Base-by-base conservation (phyloP, 345 rosid genomes). In the Durio zibethinus region DNA sequence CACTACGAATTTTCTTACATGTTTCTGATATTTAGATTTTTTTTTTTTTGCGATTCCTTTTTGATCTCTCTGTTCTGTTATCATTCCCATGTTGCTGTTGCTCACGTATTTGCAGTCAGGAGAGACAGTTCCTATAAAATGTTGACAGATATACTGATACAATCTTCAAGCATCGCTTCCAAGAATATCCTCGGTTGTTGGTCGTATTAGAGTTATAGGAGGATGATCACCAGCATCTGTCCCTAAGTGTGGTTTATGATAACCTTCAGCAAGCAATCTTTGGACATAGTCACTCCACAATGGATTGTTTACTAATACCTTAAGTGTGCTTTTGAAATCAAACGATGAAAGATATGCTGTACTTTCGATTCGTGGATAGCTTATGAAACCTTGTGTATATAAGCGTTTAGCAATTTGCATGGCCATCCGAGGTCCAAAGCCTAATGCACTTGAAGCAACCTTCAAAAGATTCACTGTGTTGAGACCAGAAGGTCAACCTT, bases 171-270 rank as follows among this genome's bases (percentile, higher is more conserved):
- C 90, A 90, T 95, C 99, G 21, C 86, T 86, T 50, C 90, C 97
- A 11, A 95, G 83, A 83, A 80, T 76, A 82, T 81, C 88, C 88
- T 93, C 98, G 45, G 88, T 87, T 59, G 96, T 96, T 74, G 89
- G 81, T 76, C 80, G 87, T 88, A 95, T 89, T 23, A 97, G 97
- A 63, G 99, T 95, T 72, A 95, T 93, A 79, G 99, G 99, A 82
- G 99, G 99, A 86, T 95, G 99, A 79, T 95, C 98, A 73, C 99
- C 99, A n/a, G 83, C 98, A 85, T 95, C 99, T 0, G 90, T 90
- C 79, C 98, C 99, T 21, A 80, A 86, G 45, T 83, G 86, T 66
- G 98, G 97, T 84, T 88, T 89, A 53, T 83, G 80, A 82, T 86
- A 91, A 60, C 94, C 92, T 9, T 86, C 96, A 76, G 83, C 79